A percentile compares a stretch with the other conserved stretches of the same genome.
Evolutionary conservation across 768 basidiomycete genomes (phyloP).

Genomic region (Rhizopogon roseolus): DNA sequence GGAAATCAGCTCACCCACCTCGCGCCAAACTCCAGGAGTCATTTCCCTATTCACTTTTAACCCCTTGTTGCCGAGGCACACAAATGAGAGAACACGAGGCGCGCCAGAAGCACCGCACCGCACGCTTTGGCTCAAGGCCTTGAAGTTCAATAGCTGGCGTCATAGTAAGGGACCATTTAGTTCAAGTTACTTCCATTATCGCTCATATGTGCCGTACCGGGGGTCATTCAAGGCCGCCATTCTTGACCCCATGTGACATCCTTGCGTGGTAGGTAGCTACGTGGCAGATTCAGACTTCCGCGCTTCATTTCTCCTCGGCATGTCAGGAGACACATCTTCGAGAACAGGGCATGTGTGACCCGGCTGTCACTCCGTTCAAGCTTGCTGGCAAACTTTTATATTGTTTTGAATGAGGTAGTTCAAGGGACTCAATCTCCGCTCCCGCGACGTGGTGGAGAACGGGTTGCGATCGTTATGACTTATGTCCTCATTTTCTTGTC

Average conservation of each 20-base stretch:
- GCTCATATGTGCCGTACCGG: too few relatives aligned
- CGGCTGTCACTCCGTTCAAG: not conserved
- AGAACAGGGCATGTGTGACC: not conserved
- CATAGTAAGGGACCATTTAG: not conserved
- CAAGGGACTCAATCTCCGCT: too few relatives aligned
- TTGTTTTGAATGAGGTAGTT: too few relatives aligned
- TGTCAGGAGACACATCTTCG: not conserved
- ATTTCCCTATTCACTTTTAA: not conserved
- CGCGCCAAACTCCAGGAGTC: not conserved
- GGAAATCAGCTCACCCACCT: not conserved
- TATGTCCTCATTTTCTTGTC: not conserved
- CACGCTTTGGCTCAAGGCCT: not conserved
- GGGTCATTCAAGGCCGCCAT: too few relatives aligned
- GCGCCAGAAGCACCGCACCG: slow-evolving; percentile 19
- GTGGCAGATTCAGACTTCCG: not conserved
- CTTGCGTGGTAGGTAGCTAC: too few relatives aligned
- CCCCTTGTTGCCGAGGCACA: not conserved
- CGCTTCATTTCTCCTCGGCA: not conserved
- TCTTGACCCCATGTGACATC: too few relatives aligned
- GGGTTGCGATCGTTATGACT: not conserved
- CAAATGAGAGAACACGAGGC: slow-evolving; percentile 18
- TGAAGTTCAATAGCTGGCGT: not conserved
- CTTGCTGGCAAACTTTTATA: too few relatives aligned
- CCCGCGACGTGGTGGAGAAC: too few relatives aligned
- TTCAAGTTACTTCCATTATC: too few relatives aligned